Evolutionary conservation across 208 protist genomes (phyloP).

Genomic region (Trypanosomatidae sp.): DNA sequence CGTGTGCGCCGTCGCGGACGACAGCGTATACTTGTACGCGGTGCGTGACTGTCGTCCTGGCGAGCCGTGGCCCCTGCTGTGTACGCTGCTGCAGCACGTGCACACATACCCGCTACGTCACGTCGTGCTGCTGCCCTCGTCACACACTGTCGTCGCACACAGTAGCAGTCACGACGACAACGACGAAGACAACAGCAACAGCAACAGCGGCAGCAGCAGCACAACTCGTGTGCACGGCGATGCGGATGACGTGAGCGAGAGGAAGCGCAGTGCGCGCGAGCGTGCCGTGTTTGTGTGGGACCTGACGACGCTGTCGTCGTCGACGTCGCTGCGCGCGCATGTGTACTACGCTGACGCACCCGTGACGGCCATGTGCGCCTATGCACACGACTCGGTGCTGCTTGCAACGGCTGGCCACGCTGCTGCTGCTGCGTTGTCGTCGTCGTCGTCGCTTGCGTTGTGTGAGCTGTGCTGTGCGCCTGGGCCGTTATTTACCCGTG

Average conservation of each 20-base stretch:
- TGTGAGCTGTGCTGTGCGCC: no score
- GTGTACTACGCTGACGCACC: neutral
- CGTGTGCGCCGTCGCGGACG: conserved; percentile 69
- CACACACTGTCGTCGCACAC: conserved; percentile 23
- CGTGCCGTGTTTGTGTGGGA: conserved; percentile 65
- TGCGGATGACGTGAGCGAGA: no score
- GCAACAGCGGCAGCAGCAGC: no score
- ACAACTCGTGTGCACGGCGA: no score
- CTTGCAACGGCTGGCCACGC: conserved; percentile 16
- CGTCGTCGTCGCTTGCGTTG: no score
- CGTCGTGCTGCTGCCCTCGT: conserved; percentile 17
- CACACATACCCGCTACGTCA: conserved; percentile 22
- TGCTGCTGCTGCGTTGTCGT: no score
- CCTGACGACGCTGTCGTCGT: conserved; percentile 9
- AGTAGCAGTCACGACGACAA: no score
- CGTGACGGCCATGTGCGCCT: conserved; percentile 45
- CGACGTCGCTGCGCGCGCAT: no score
- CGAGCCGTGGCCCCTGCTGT: conserved; percentile 31
- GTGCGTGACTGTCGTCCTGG: conserved; percentile 30
- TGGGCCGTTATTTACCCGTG: no score
- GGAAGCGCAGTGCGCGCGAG: no score
- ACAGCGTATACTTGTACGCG: conserved; percentile 58
- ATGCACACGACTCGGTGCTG: conserved; percentile 24
- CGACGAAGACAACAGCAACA: no score
- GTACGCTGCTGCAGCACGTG: conserved; percentile 33